Conservation (phyloP, 169 alveolate genomes). For the Plasmodium inui region DNA sequence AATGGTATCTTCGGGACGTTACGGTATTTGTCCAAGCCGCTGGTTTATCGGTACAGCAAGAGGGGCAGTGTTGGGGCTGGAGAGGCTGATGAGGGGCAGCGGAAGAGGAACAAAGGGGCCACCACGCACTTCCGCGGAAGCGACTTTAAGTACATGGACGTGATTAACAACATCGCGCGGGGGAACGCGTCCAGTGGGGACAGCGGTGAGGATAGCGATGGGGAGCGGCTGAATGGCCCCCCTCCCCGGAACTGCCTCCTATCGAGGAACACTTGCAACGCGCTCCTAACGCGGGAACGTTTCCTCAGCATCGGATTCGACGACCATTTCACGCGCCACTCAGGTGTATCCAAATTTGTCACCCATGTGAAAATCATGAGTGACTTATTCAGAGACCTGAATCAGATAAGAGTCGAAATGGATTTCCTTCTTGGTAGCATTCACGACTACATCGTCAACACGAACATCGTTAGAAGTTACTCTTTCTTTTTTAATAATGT, state of each 20-base stretch:
- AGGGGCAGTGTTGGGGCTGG: not conserved
- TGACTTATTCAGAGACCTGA: slow-evolving; percentile 22
- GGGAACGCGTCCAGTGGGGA: not conserved
- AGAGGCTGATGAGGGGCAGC: not conserved
- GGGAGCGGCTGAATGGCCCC: not conserved
- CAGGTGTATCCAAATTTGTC: not conserved
- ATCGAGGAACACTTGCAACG: not conserved
- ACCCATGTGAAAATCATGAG: slow-evolving; percentile 18
- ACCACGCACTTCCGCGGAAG: not conserved
- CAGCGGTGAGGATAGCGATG: not conserved
- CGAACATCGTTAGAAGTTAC: slow-evolving; percentile 28
- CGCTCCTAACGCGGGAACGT: not conserved
- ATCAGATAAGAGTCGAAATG: slow-evolving; percentile 52
- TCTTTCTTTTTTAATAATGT: slow-evolving; percentile 38
- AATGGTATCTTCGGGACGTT: slow-evolving; percentile 14
- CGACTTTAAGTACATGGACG: slow-evolving; percentile 38
- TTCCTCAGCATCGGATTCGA: slow-evolving; percentile 33
- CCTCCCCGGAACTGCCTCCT: not conserved
- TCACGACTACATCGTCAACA: slow-evolving; percentile 32
- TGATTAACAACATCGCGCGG: slow-evolving; percentile 18
- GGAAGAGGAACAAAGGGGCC: not conserved
- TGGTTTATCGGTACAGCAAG: not conserved
- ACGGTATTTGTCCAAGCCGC: not conserved
- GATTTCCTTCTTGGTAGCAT: not conserved
- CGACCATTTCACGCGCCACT: not conserved